Evolutionary conservation across 305 asterid genomes (phyloP).

Genomic region (Nicotiana rustica): DNA sequence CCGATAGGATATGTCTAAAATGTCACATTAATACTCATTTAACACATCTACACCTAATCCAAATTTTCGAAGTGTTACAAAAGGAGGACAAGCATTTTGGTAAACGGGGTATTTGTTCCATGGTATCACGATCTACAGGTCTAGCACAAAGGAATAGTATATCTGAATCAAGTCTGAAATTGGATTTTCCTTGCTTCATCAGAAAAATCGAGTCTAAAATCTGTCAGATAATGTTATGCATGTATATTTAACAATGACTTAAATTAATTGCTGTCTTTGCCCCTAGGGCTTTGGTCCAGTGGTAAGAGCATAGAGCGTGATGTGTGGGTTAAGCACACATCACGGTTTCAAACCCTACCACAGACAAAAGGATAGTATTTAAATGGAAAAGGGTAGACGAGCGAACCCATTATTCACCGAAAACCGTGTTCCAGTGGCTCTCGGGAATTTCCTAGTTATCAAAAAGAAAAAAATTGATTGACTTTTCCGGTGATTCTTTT

Average conservation of each 20-base stretch:
- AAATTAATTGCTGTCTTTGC: background rate
- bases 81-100: conserved; percentile 1
- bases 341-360: no score
- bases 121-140: background rate
- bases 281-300: conserved; percentile 22
- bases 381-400: background rate
- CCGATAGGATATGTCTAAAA: no score
- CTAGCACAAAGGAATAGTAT: background rate
- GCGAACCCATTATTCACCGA: background rate
- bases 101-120: background rate
- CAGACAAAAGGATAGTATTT: background rate
- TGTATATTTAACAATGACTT: conserved; percentile 19
- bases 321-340: no score
- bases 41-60: no score
- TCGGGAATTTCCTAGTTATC: background rate
- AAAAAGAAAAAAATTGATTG: background rate
- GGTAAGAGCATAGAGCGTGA: background rate
- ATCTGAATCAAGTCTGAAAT: conserved; percentile 4
- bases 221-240: conserved; percentile 2
- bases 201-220: background rate
- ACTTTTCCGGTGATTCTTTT: background rate
- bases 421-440: background rate
- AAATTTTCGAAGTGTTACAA: background rate
- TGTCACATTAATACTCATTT: no score
- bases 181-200: no score